Evolutionary conservation across 2,329 filamentous ascomycete genomes (phyloP).

Genomic region (Diplocarpon mali): DNA sequence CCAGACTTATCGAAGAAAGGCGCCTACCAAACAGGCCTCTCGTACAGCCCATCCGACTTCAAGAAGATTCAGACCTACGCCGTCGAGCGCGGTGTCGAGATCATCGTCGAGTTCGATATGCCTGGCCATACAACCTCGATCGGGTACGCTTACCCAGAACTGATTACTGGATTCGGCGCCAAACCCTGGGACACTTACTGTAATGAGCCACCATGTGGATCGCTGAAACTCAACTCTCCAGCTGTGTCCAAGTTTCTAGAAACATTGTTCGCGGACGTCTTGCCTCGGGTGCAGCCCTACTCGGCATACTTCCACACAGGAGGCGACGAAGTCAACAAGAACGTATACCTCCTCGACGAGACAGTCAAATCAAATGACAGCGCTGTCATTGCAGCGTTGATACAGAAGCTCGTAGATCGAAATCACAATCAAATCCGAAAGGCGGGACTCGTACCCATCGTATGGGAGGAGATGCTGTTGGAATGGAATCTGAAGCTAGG

Average conservation of each 20-base stretch:
- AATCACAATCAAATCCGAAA: slow-evolving; percentile 55
- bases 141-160: slow-evolving; percentile 54
- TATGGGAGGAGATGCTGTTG: slow-evolving; percentile 81
- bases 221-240: slow-evolving; percentile 65
- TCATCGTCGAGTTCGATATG: slow-evolving; percentile 70
- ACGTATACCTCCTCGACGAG: slow-evolving; percentile 63
- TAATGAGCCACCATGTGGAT: slow-evolving; percentile 53
- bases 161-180: slow-evolving; percentile 54
- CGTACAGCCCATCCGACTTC: slow-evolving; percentile 58
- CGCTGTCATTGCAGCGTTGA: slow-evolving; percentile 56
- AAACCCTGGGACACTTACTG: slow-evolving; percentile 49
- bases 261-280: slow-evolving; percentile 60
- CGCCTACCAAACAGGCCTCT: slow-evolving; percentile 55
- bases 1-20: slow-evolving; percentile 63
- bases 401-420: slow-evolving; percentile 66
- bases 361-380: slow-evolving; percentile 57
- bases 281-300: slow-evolving; percentile 61
- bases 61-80: slow-evolving; percentile 60
- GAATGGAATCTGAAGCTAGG: slow-evolving; percentile 68
- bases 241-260: slow-evolving; percentile 62
- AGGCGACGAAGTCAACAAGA: slow-evolving; percentile 75
- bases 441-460: slow-evolving; percentile 58
- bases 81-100: slow-evolving; percentile 53
- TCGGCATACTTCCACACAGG: slow-evolving; percentile 74
- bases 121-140: slow-evolving; percentile 68